These are phyloP conservation scores for Cladosporium sphaerospermum DNA, from an alignment of 2,329 filamentous ascomycete genomes.

Conservation along the genomic window DNA sequence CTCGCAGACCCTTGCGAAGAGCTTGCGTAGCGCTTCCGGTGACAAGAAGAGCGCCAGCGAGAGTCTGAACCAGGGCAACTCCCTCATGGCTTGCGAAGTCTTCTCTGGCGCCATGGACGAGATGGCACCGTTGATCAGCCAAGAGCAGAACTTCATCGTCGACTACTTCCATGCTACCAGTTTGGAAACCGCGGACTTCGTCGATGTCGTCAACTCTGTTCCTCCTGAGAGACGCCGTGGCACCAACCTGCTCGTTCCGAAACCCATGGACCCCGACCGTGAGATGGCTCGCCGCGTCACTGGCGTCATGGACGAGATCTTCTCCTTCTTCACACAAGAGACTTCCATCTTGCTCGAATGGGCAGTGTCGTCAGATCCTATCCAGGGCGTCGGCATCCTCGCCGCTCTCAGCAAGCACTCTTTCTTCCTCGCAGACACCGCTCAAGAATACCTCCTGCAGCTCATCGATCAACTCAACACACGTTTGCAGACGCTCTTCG, in stretches of 20 bases:
- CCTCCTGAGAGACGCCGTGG: slow-evolving; percentile 63
- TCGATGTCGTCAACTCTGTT: slow-evolving; percentile 64
- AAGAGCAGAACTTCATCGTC: slow-evolving; percentile 96
- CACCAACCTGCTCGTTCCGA: slow-evolving; percentile 65
- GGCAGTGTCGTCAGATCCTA: slow-evolving; percentile 70
- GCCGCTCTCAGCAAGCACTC: slow-evolving; percentile 74
- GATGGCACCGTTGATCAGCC: slow-evolving; percentile 72
- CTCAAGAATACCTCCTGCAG: slow-evolving; percentile 84
- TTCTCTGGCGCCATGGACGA: slow-evolving; percentile 78
- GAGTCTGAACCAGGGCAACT: slow-evolving; percentile 22
- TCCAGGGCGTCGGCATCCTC: slow-evolving; percentile 88
- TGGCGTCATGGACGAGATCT: slow-evolving; percentile 84
- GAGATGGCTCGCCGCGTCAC: slow-evolving; percentile 77
- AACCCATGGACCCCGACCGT: slow-evolving; percentile 82
- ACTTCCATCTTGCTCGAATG: slow-evolving; percentile 76
- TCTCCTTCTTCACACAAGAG: slow-evolving; percentile 72
- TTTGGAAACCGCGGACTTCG: slow-evolving; percentile 72
- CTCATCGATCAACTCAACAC: slow-evolving; percentile 70
- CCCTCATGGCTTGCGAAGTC: slow-evolving; percentile 64
- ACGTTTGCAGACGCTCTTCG: slow-evolving; percentile 68
- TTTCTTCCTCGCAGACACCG: slow-evolving; percentile 74
- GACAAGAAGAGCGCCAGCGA: slow-evolving; percentile 52
- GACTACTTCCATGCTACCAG: slow-evolving; percentile 96
- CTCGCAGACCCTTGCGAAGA: slow-evolving; percentile 77
- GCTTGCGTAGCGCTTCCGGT: slow-evolving; percentile 60